Conservation (phyloP, 169 alveolate genomes). For the Miamiensis avidus region DNA sequence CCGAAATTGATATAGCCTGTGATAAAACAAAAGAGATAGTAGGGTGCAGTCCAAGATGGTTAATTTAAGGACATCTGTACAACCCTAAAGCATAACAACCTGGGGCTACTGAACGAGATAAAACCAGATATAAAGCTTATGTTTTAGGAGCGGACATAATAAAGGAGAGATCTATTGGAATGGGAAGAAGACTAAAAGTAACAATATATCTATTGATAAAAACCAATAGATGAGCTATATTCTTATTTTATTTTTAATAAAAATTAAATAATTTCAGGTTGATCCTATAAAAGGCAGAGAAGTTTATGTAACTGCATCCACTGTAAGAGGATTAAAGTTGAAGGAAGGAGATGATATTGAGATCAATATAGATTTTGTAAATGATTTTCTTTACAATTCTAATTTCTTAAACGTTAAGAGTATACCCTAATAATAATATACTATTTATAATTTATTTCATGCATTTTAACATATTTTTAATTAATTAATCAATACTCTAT, state of each 20-base stretch:
- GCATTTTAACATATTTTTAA: too few relatives aligned
- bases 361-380: slow-evolving; percentile 22
- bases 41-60: slow-evolving; percentile 84
- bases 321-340: slow-evolving; percentile 54
- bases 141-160: slow-evolving; percentile 43
- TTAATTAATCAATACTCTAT: too few relatives aligned
- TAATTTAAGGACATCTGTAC: slow-evolving; percentile 48
- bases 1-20: slow-evolving; percentile 45
- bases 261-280: neutral
- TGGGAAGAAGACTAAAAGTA: slow-evolving; percentile 67
- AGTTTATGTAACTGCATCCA: slow-evolving; percentile 57
- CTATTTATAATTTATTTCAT: too few relatives aligned
- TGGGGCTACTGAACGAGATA: neutral
- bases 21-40: slow-evolving; percentile 46
- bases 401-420: neutral
- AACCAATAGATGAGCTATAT: too few relatives aligned
- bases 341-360: slow-evolving; percentile 22
- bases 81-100: slow-evolving; percentile 9
- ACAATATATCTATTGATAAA: too few relatives aligned
- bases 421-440: too few relatives aligned
- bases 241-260: too few relatives aligned
- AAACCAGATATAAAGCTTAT: slow-evolving; percentile 1
- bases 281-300: slow-evolving; percentile 57
- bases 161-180: slow-evolving; percentile 69
- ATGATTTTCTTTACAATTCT: neutral